A percentile compares a stretch with the other conserved stretches of the same genome.
Conservation (phyloP, 441 rosid species). For the Croton setiger region DNA sequence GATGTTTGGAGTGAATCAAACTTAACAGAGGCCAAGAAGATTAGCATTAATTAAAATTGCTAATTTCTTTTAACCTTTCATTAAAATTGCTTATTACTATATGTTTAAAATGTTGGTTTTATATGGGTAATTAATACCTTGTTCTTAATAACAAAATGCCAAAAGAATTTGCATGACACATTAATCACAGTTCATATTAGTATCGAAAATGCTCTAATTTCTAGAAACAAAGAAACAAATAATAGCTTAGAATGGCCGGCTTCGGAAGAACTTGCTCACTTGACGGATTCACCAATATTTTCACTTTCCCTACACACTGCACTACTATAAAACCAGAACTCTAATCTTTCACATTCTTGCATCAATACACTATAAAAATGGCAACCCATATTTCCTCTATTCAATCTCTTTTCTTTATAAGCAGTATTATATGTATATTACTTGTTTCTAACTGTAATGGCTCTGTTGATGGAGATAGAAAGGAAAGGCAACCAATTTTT, state of each 20-base stretch:
- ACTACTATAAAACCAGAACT: constrained; percentile 7
- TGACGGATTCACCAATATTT: constrained; percentile 11
- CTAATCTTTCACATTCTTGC: background rate
- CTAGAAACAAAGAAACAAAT: too few species aligned
- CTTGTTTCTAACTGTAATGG: constrained; percentile 1
- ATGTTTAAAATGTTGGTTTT: too few species aligned
- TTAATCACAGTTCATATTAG: background rate
- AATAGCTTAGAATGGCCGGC: background rate
- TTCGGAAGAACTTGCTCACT: background rate
- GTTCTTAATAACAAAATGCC: too few species aligned
- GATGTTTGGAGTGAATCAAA: too few species aligned
- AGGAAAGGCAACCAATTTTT: constrained; percentile 6
- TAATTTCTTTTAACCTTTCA: too few species aligned
- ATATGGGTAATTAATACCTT: too few species aligned
- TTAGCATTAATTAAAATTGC: too few species aligned
- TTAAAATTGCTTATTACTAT: too few species aligned
- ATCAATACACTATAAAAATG: background rate
- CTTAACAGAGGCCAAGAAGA: too few species aligned
- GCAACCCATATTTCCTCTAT: background rate
- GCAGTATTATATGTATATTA: background rate
- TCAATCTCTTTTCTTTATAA: background rate
- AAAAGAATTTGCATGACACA: too few species aligned
- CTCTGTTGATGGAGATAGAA: constrained; percentile 6
- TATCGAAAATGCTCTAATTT: too few species aligned
- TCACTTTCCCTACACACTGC: background rate